Conservation (phyloP, 805 yeast genomes). For the Metschnikowia peoriensis region DNA sequence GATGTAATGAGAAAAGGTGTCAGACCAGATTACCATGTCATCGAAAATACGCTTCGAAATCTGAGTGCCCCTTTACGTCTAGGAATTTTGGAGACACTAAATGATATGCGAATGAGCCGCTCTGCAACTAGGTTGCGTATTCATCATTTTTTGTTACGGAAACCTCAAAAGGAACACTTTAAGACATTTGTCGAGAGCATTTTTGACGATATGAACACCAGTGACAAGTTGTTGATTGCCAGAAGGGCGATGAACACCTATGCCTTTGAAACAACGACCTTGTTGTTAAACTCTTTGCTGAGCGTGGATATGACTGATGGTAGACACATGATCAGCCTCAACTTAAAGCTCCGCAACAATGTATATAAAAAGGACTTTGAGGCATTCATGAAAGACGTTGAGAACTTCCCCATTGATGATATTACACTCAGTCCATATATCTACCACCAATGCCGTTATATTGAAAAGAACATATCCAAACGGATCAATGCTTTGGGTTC, state of each 20-base stretch:
- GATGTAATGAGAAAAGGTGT: conserved; percentile 35
- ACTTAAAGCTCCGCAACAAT: conserved; percentile 25
- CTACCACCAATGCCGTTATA: conserved; percentile 28
- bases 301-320: conserved; percentile 25
- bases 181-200: conserved; percentile 15
- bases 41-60: conserved; percentile 31
- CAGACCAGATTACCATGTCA: conserved; percentile 32
- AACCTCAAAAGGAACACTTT: conserved; percentile 19
- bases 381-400: conserved; percentile 20
- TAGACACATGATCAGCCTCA: conserved; percentile 26
- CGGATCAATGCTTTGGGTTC: background rate
- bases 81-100: conserved; percentile 23
- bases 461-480: conserved; percentile 24
- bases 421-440: conserved; percentile 34
- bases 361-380: conserved; percentile 20
- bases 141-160: conserved; percentile 13
- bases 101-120: conserved; percentile 24
- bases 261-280: conserved; percentile 23
- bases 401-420: conserved; percentile 32
- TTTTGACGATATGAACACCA: conserved; percentile 20
- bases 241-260: conserved; percentile 31
- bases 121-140: conserved; percentile 18
- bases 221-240: conserved; percentile 28
- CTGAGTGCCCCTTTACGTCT: conserved; percentile 20
- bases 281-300: conserved; percentile 23